Percentiles rank a stretch among this genome's conserved stretches.
These are phyloP conservation scores for Astrothelium subdiscretum DNA, from an alignment of 495 filamentous ascomycete genomes.

Conservation along the genomic window DNA sequence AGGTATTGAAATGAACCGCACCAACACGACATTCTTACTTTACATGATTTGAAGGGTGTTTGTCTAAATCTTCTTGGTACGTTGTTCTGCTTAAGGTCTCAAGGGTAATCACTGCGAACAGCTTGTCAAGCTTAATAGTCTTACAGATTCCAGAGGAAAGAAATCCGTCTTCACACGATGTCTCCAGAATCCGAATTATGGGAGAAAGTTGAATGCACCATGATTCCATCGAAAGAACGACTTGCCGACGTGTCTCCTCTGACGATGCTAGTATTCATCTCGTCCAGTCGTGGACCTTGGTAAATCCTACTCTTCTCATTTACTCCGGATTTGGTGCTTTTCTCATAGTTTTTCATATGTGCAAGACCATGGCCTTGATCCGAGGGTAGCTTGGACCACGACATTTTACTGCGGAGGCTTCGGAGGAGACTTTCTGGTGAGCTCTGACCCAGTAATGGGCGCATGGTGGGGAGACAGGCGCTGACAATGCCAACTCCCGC, in stretches of 20 bases:
- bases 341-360: background rate
- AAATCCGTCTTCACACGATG: background rate
- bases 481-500: background rate
- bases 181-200: background rate
- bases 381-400: background rate
- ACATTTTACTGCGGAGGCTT: background rate
- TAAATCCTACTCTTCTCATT: background rate
- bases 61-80: too few relatives aligned
- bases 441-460: background rate
- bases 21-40: too few relatives aligned
- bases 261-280: background rate
- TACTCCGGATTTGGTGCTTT: background rate
- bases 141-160: background rate
- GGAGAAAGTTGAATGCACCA: background rate
- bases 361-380: background rate
- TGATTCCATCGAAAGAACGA: background rate
- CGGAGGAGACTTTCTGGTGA: background rate
- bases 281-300: background rate
- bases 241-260: background rate
- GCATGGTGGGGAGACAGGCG: constrained; percentile 1
- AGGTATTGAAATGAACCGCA: too few relatives aligned
- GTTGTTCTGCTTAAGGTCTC: too few relatives aligned
- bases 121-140: too few relatives aligned
- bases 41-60: too few relatives aligned
- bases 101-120: too few relatives aligned